Evolutionary conservation across 148 eudicot species (phyloP).

Genomic region (Polygonum maritimum): DNA sequence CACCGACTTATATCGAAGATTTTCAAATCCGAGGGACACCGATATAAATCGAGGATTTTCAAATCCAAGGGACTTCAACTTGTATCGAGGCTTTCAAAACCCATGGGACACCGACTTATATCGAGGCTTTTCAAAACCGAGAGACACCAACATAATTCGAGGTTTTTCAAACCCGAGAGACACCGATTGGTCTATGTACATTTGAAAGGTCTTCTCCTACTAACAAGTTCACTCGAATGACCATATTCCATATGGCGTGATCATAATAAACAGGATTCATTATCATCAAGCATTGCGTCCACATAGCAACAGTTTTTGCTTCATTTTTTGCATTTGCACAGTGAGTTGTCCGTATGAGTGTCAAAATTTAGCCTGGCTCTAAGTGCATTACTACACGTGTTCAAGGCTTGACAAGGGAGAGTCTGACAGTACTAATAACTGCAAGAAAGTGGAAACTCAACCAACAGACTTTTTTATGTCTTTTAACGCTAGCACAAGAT

Average conservation of each 20-base stretch:
- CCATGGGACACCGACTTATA: too few species aligned
- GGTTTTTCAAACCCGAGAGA: too few species aligned
- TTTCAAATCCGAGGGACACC: too few species aligned
- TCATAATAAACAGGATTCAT: background rate
- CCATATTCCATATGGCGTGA: background rate
- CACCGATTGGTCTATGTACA: too few species aligned
- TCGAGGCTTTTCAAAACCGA: too few species aligned
- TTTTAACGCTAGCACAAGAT: background rate
- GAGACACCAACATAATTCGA: too few species aligned
- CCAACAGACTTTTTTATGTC: background rate
- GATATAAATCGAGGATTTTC: too few species aligned
- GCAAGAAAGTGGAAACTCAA: constrained; percentile 28
- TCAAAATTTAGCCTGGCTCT: background rate
- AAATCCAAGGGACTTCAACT: too few species aligned
- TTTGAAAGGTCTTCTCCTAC: too few species aligned
- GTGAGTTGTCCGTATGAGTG: background rate
- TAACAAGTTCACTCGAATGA: too few species aligned
- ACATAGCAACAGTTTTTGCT: background rate
- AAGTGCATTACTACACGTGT: constrained; percentile 20
- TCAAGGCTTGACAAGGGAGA: constrained; percentile 55
- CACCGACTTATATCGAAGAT: too few species aligned
- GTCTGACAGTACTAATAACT: constrained; percentile 80
- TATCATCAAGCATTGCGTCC: background rate
- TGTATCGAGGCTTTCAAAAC: too few species aligned
- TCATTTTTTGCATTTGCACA: background rate